phyloP scores from a whole-genome alignment of 2,329 filamentous ascomycete species.

The Calonectria pseudoreteaudii region DNA sequence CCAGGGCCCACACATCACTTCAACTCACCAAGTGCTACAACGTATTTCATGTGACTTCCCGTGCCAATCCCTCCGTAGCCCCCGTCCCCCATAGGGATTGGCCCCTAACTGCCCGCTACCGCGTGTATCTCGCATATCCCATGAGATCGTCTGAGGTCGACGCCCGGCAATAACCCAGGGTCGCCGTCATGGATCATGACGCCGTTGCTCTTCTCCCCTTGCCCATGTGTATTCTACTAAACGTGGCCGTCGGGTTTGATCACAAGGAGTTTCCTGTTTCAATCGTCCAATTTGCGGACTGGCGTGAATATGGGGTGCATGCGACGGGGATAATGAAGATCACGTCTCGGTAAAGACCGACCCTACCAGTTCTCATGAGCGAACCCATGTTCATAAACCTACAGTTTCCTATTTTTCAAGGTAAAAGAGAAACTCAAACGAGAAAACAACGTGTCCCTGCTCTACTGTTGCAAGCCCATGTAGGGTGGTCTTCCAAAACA shows the following conservation, averaged over 20 bases:
- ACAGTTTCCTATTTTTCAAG: neutral
- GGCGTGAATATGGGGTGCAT: neutral
- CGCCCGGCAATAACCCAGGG: neutral
- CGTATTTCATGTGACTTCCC: conserved; percentile 1
- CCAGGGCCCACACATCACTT: neutral
- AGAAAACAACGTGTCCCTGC: neutral
- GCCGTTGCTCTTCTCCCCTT: conserved; percentile 1
- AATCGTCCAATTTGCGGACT: conserved; percentile 11
- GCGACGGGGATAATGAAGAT: neutral
- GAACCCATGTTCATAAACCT: neutral
- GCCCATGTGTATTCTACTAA: neutral
- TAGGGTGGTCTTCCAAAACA: neutral
- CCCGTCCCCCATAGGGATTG: neutral
- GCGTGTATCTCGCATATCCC: conserved; percentile 25
- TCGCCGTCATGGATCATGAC: neutral
- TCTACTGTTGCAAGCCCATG: neutral
- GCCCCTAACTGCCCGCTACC: conserved; percentile 11
- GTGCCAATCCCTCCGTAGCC: neutral
- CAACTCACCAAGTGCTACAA: neutral
- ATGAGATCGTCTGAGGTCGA: conserved; percentile 16
- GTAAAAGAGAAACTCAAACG: too few species aligned
- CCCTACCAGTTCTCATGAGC: neutral
- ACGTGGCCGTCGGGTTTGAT: neutral
- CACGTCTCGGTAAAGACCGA: neutral
- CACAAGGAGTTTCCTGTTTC: neutral